Evolutionary conservation across 768 basidiomycete species (phyloP).

Genomic region (Inosperma sp.): DNA sequence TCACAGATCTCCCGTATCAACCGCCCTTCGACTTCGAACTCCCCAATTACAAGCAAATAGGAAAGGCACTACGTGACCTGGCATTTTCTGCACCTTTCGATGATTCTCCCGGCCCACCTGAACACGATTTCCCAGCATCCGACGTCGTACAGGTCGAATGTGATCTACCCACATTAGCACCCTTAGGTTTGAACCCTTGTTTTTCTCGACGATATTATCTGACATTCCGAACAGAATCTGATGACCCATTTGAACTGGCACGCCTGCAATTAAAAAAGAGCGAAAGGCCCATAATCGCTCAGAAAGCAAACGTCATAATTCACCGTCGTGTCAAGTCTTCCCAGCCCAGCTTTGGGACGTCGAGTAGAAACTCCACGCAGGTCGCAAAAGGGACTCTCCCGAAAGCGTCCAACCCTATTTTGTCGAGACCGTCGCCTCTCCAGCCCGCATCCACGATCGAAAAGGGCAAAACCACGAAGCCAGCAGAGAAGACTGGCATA

Average conservation of each 20-base stretch:
- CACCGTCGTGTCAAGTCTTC: conserved; percentile 4
- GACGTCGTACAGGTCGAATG: neutral
- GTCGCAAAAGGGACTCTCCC: too few relatives aligned
- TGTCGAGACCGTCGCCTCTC: too few relatives aligned
- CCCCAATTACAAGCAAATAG: conserved; percentile 40
- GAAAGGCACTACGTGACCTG: conserved; percentile 29
- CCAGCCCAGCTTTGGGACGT: neutral
- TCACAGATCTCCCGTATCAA: conserved; percentile 39
- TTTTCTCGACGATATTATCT: neutral
- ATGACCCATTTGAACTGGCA: conserved; percentile 12
- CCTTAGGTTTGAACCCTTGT: conserved; percentile 4
- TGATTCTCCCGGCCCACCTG: conserved; percentile 5
- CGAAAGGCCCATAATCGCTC: conserved; percentile 1
- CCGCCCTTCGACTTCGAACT: conserved; percentile 43
- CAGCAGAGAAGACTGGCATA: too few relatives aligned
- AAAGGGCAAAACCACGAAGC: too few relatives aligned
- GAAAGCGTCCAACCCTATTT: too few relatives aligned
- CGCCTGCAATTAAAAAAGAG: conserved; percentile 1
- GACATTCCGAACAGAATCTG: conserved; percentile 2
- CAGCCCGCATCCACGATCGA: too few relatives aligned
- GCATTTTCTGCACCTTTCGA: conserved; percentile 32
- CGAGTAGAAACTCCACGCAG: too few relatives aligned
- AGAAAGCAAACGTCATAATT: neutral
- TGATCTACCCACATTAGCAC: conserved; percentile 4
- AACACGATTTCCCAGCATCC: neutral